phyloP scores from a whole-genome alignment of 1,139 yeast species.

The Candida sanyaensis region DNA sequence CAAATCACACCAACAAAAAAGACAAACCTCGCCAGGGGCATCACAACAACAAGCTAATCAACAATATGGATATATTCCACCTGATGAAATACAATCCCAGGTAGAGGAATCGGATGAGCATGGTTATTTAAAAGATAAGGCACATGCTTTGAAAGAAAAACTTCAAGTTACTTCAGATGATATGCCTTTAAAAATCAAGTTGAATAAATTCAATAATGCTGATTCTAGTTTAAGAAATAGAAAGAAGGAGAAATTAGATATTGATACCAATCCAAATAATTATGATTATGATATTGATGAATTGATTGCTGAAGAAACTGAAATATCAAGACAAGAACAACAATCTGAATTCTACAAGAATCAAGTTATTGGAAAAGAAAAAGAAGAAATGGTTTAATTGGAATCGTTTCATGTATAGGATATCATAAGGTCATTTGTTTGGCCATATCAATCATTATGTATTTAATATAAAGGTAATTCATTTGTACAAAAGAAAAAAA shows the following conservation, averaged over 20 bases:
- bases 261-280: conserved; percentile 37
- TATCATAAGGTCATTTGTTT: not conserved
- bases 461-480: too few species aligned
- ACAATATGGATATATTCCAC: conserved; percentile 38
- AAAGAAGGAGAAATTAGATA: conserved; percentile 32
- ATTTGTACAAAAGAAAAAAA: too few species aligned
- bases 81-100: conserved; percentile 31
- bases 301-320: conserved; percentile 30
- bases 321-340: conserved; percentile 21
- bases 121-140: conserved; percentile 20
- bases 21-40: not conserved
- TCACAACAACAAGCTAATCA: conserved; percentile 6
- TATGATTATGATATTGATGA: conserved; percentile 34
- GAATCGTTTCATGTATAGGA: not conserved
- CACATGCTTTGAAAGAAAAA: conserved; percentile 32
- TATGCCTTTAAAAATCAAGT: conserved; percentile 37
- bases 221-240: conserved; percentile 20
- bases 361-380: conserved; percentile 30
- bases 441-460: not conserved
- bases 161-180: conserved; percentile 39
- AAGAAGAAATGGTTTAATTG: conserved; percentile 30
- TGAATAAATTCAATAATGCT: conserved; percentile 24
- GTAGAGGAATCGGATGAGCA: conserved; percentile 13
- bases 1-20: conserved; percentile 11
- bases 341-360: conserved; percentile 27